phyloP scores from a whole-genome alignment of 1,139 yeast species.

The Sugiyamaella pinicola region DNA sequence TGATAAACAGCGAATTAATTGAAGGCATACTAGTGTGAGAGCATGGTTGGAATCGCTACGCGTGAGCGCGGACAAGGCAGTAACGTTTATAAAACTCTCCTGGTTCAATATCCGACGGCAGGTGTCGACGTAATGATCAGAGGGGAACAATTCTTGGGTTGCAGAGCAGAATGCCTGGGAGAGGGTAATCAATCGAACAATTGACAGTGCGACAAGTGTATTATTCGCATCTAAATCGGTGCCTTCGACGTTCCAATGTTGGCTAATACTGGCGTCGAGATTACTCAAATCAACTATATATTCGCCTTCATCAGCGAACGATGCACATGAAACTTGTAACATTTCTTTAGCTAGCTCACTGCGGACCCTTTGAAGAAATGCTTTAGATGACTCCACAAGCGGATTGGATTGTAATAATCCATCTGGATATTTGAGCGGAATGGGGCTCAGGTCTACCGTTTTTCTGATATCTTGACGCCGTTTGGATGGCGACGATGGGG shows the following conservation, averaged over 20 bases:
- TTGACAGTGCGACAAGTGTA: conserved; percentile 4
- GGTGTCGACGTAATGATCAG: not conserved
- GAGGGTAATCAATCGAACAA: conserved; percentile 2
- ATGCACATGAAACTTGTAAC: conserved; percentile 5
- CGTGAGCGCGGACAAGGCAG: not conserved
- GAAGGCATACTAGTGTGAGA: conserved; percentile 5
- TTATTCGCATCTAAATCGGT: not conserved
- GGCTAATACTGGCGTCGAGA: conserved; percentile 2
- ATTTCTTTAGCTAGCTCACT: conserved; percentile 1
- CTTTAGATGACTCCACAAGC: not conserved
- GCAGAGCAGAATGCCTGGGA: conserved; percentile 4
- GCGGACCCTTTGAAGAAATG: not conserved
- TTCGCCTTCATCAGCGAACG: conserved; percentile 4
- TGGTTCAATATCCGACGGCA: conserved; percentile 3
- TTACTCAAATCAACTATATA: conserved; percentile 4
- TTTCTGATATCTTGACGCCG: not conserved
- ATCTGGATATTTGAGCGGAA: not conserved
- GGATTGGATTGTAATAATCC: too few relatives aligned
- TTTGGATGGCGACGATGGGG: conserved; percentile 12
- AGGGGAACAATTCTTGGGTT: not conserved
- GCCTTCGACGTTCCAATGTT: not conserved
- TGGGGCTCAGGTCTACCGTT: not conserved
- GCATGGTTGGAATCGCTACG: not conserved
- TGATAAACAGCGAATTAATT: conserved; percentile 7
- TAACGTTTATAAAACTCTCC: not conserved